Evolutionary conservation across 2,329 filamentous ascomycete genomes (phyloP).

Genomic region (Colletotrichum liriopes): DNA sequence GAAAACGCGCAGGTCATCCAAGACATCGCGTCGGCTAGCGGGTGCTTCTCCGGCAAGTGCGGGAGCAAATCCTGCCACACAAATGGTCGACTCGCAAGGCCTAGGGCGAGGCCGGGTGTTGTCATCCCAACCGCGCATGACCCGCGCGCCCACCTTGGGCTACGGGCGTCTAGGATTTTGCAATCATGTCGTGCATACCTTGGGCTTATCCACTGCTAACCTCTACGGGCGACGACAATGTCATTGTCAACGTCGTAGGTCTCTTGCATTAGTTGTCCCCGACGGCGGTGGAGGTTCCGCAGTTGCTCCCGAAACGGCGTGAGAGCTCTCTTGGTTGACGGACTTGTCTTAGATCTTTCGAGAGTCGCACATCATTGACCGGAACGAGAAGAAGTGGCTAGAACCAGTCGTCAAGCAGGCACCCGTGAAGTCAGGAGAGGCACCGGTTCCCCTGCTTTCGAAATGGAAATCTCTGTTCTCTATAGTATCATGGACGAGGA

Average conservation of each 20-base stretch:
- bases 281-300: not conserved
- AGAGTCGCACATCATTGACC: not conserved
- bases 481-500: constrained; percentile 3
- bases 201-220: not conserved
- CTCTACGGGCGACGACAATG: constrained; percentile 23
- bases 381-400: constrained; percentile 33
- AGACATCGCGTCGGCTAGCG: not conserved
- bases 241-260: constrained; percentile 15
- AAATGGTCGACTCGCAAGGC: not conserved
- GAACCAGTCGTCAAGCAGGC: constrained; percentile 18
- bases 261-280: not conserved
- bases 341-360: constrained; percentile 28
- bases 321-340: constrained; percentile 25
- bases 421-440: constrained; percentile 13
- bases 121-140: constrained; percentile 26
- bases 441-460: constrained; percentile 10
- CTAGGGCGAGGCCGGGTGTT: constrained; percentile 9
- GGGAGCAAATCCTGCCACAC: not conserved
- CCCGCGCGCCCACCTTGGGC: constrained; percentile 1
- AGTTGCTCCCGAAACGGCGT: constrained; percentile 10
- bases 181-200: constrained; percentile 10
- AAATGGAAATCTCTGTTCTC: not conserved
- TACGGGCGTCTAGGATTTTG: not conserved
- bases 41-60: not conserved
- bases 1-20: not conserved